phyloP scores from a whole-genome alignment of 2,329 filamentous ascomycete species.

The Periconia sp. region DNA sequence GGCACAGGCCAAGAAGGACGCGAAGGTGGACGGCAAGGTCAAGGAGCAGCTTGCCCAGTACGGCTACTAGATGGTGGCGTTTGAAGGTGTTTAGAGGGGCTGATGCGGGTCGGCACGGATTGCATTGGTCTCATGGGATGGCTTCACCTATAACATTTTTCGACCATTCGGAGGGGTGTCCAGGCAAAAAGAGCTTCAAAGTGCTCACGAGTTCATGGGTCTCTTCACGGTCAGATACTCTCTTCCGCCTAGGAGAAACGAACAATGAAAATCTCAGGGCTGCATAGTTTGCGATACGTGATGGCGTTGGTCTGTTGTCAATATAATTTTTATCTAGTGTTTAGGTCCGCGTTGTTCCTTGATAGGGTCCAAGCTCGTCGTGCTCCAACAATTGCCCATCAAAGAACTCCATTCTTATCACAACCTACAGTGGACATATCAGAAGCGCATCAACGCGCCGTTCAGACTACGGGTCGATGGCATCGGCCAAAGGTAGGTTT shows the following conservation, averaged over 20 bases:
- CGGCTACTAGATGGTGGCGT: slow-evolving; percentile 76
- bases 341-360: slow-evolving; percentile 17
- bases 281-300: slow-evolving; percentile 38
- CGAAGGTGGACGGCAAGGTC: slow-evolving; percentile 84
- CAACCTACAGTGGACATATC: too few relatives aligned
- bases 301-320: slow-evolving; percentile 38
- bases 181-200: slow-evolving; percentile 48
- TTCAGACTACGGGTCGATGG: too few relatives aligned
- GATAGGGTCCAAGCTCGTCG: too few relatives aligned
- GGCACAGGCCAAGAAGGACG: slow-evolving; percentile 90
- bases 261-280: slow-evolving; percentile 47
- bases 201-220: slow-evolving; percentile 48
- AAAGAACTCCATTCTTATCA: too few relatives aligned
- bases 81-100: slow-evolving; percentile 36
- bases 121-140: slow-evolving; percentile 47
- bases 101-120: slow-evolving; percentile 42
- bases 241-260: slow-evolving; percentile 47
- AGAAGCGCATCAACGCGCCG: too few relatives aligned
- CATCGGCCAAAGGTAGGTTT: too few relatives aligned
- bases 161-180: slow-evolving; percentile 45
- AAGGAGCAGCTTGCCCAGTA: slow-evolving; percentile 85
- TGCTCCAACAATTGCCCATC: not conserved
- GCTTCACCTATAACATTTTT: slow-evolving; percentile 45
- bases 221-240: slow-evolving; percentile 47
- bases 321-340: too few relatives aligned